These are phyloP conservation scores for Hansenula lynferdii DNA, from an alignment of 1,139 yeast species.

Conservation along the genomic window DNA sequence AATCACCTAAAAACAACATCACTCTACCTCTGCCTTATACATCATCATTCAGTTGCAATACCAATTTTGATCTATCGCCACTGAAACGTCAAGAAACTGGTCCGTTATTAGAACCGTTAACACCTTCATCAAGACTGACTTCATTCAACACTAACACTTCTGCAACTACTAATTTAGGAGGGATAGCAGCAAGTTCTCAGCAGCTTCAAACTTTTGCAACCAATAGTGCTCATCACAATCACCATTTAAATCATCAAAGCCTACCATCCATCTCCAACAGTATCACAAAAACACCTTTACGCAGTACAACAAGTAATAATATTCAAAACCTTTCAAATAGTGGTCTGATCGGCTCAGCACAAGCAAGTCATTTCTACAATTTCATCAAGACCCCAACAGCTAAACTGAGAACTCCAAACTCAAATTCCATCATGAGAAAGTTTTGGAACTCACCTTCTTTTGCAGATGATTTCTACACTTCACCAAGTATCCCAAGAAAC, in stretches of 20 bases:
- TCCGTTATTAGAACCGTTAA: constrained; percentile 52
- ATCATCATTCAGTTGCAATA: constrained; percentile 62
- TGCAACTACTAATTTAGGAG: too few species aligned
- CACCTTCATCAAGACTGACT: constrained; percentile 22
- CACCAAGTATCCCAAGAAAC: constrained; percentile 40
- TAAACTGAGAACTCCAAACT: constrained; percentile 24
- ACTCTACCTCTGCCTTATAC: constrained; percentile 18
- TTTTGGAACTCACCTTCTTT: constrained; percentile 63
- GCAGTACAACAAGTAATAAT: constrained; percentile 10
- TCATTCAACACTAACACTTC: constrained; percentile 13
- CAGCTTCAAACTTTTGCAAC: constrained; percentile 7
- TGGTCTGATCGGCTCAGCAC: constrained; percentile 10
- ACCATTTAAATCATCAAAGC: not conserved
- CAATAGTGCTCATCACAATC: constrained; percentile 21
- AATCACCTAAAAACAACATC: constrained; percentile 7
- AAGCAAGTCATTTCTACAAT: constrained; percentile 14
- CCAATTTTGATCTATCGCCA: constrained; percentile 62
- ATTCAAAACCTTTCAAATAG: constrained; percentile 8
- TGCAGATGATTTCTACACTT: constrained; percentile 61
- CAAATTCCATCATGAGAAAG: constrained; percentile 38
- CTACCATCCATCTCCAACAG: not conserved
- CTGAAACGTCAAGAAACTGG: constrained; percentile 53
- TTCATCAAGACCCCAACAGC: constrained; percentile 23
- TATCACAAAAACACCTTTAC: constrained; percentile 22
- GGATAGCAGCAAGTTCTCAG: too few species aligned